Conservation (phyloP, 129 eudicot genomes). For the Chrysanthemum lavandulifolium region DNA sequence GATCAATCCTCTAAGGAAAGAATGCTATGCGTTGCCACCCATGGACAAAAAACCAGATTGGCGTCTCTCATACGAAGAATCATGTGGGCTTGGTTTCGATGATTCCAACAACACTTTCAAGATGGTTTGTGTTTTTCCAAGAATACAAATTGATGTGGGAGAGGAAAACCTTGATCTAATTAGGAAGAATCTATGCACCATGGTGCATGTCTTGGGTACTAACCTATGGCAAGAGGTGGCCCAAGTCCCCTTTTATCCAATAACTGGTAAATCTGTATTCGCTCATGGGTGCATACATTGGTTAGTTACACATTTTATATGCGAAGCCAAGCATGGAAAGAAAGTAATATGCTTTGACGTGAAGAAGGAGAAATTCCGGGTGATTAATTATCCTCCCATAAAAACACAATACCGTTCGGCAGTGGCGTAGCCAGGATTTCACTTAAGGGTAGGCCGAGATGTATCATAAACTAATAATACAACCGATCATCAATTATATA, state of each 20-base stretch:
- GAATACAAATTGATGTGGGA: background rate
- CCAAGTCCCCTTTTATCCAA: background rate
- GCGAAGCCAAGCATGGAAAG: background rate
- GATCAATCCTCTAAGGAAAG: slow-evolving; percentile 11
- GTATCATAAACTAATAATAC: too few species aligned
- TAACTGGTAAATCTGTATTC: slow-evolving; percentile 3
- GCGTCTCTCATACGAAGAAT: background rate
- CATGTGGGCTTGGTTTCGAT: slow-evolving; percentile 17
- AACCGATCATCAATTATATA: too few species aligned
- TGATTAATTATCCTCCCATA: background rate
- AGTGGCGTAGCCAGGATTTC: too few species aligned
- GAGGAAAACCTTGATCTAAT: too few species aligned
- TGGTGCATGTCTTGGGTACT: slow-evolving; percentile 19
- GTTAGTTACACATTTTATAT: background rate
- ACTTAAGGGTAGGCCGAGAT: too few species aligned
- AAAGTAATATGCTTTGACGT: background rate
- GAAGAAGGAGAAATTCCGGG: slow-evolving; percentile 3
- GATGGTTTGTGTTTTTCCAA: background rate
- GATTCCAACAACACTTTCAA: slow-evolving; percentile 9
- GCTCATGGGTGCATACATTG: slow-evolving; percentile 16
- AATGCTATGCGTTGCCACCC: slow-evolving; percentile 6
- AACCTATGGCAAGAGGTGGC: slow-evolving; percentile 2
- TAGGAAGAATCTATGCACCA: background rate
- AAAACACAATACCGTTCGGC: background rate
- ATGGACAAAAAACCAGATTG: background rate